phyloP scores from a whole-genome alignment of 768 basidiomycete species.

The Boletus barrowsii region DNA sequence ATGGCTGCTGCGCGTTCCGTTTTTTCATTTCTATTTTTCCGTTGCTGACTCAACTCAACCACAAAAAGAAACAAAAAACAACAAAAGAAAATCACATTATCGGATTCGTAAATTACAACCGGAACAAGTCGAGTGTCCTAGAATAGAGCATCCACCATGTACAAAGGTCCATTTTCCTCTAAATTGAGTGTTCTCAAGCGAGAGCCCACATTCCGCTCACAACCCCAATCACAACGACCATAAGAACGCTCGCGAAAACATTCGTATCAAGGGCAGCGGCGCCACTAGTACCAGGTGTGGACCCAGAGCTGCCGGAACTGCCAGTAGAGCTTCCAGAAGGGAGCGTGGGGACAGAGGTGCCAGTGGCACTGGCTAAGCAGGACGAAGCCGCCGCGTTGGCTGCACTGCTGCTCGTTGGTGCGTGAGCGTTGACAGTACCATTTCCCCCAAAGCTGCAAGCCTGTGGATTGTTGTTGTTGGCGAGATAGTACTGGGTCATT shows the following conservation, averaged over 20 bases:
- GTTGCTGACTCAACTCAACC: too few species aligned
- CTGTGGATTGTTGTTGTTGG: constrained; percentile 50
- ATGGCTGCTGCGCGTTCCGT: neutral
- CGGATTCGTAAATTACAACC: too few species aligned
- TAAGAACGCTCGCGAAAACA: constrained; percentile 36
- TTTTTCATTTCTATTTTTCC: neutral
- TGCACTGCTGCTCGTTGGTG: constrained; percentile 46
- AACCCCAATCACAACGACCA: constrained; percentile 35
- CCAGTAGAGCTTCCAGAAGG: constrained; percentile 32
- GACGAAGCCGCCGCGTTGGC: constrained; percentile 59
- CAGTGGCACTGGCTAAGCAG: constrained; percentile 61
- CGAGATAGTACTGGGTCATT: constrained; percentile 76
- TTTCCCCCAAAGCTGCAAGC: constrained; percentile 85
- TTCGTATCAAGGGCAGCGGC: constrained; percentile 30
- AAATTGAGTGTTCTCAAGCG: constrained; percentile 9
- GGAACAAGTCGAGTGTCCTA: too few species aligned
- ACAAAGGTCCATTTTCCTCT: too few species aligned
- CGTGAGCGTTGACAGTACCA: constrained; percentile 64
- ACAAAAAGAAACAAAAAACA: neutral
- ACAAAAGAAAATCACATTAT: too few species aligned
- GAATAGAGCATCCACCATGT: too few species aligned
- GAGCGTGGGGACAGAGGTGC: constrained; percentile 61
- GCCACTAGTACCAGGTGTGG: constrained; percentile 21
- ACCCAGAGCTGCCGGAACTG: constrained; percentile 21
- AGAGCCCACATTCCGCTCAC: constrained; percentile 46